phyloP scores from a whole-genome alignment of 2,329 filamentous ascomycete species.

The Pseudogymnoascus sp. region DNA sequence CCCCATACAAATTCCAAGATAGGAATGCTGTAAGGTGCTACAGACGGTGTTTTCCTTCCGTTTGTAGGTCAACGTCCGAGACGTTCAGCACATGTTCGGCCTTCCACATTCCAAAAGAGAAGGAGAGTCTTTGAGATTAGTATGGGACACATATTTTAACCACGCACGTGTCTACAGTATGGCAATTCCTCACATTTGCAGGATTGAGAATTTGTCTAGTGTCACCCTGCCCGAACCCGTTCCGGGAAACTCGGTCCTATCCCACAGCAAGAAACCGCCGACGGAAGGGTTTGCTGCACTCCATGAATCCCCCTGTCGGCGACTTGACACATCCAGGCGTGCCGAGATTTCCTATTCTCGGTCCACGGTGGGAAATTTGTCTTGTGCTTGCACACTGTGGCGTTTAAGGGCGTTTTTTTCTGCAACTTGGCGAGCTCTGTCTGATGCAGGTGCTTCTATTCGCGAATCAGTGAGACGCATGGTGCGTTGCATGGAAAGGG shows the following conservation, averaged over 20 bases:
- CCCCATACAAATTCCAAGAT: not conserved
- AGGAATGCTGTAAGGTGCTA: not conserved
- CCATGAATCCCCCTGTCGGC: not conserved
- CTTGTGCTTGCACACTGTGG: not conserved
- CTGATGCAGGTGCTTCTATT: not conserved
- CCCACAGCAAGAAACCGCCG: not conserved
- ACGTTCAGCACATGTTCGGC: not conserved
- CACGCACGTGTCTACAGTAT: not conserved
- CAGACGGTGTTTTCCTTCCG: not conserved
- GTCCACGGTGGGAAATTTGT: not conserved
- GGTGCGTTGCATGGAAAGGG: not conserved
- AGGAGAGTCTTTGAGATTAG: not conserved
- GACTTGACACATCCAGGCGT: not conserved
- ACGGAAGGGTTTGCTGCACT: not conserved
- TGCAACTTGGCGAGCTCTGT: not conserved
- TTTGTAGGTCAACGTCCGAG: not conserved
- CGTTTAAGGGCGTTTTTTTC: not conserved
- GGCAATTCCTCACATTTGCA: not conserved
- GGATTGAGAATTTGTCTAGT: not conserved
- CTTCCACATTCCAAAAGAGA: slow-evolving; percentile 1
- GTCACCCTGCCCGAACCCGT: not conserved
- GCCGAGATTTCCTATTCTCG: not conserved
- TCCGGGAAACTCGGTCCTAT: slow-evolving; percentile 1
- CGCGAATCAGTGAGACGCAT: not conserved
- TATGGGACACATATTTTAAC: not conserved